Conservation (phyloP, 1,284 basidiomycete genomes). For the Cystobasidium sp. region DNA sequence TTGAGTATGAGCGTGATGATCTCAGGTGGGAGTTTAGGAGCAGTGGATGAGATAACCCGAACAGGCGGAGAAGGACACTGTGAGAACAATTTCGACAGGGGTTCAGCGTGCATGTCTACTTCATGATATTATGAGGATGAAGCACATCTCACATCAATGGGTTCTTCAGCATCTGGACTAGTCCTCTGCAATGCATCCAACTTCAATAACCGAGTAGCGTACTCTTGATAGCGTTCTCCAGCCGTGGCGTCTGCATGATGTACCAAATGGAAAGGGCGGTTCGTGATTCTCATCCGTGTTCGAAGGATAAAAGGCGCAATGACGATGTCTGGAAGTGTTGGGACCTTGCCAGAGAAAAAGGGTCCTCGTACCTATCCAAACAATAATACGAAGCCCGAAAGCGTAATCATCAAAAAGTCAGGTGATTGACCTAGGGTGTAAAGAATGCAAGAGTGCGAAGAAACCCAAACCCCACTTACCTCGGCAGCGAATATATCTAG, state of each 20-base stretch:
- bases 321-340: slow-evolving; percentile 39
- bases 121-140: neutral
- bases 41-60: slow-evolving; percentile 28
- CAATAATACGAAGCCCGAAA: neutral
- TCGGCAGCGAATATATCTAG: slow-evolving; percentile 38
- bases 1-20: slow-evolving; percentile 75
- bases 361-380: slow-evolving; percentile 33
- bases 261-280: slow-evolving; percentile 32
- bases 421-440: neutral
- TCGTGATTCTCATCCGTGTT: slow-evolving; percentile 30
- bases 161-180: slow-evolving; percentile 39
- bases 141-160: slow-evolving; percentile 31
- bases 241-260: slow-evolving; percentile 36
- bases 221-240: slow-evolving; percentile 28
- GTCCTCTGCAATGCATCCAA: slow-evolving; percentile 28
- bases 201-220: slow-evolving; percentile 23
- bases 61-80: slow-evolving; percentile 36
- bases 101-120: neutral
- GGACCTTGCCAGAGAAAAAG: slow-evolving; percentile 34
- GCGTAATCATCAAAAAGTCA: neutral
- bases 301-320: slow-evolving; percentile 41
- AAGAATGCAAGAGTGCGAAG: neutral
- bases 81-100: neutral
- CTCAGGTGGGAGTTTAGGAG: slow-evolving; percentile 66
- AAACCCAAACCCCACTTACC: too few relatives aligned